phyloP scores from a whole-genome alignment of 345 rosid genomes.

The Jatropha curcas region DNA sequence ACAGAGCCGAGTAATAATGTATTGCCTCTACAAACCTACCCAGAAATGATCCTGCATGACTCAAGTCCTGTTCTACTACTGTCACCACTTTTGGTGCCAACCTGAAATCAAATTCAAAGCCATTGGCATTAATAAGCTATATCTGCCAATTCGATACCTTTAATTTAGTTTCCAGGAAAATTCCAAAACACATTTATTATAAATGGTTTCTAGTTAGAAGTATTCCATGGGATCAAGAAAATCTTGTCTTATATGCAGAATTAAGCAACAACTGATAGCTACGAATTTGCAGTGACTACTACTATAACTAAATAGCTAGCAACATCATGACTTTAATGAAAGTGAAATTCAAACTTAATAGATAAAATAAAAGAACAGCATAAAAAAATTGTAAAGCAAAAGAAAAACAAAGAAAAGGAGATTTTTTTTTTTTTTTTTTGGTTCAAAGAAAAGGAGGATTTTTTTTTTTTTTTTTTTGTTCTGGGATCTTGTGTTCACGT shows the following conservation, averaged over 20 bases:
- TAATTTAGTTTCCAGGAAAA: too few relatives aligned
- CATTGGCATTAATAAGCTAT: background rate
- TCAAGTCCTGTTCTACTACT: constrained; percentile 93
- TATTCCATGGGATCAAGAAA: too few relatives aligned
- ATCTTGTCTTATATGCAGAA: background rate
- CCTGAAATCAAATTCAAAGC: constrained; percentile 34
- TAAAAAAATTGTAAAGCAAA: too few relatives aligned
- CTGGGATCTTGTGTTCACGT: too few relatives aligned
- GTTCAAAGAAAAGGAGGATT: too few relatives aligned
- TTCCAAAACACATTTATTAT: too few relatives aligned
- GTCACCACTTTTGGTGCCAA: constrained; percentile 96
- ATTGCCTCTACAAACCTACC: constrained; percentile 97
- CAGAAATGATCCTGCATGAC: constrained; percentile 86
- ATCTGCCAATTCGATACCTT: too few relatives aligned
- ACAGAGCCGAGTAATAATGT: constrained; percentile 94
- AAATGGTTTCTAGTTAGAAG: too few relatives aligned
- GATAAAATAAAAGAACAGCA: background rate
- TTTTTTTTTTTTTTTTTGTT: too few relatives aligned
- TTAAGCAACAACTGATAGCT: background rate
- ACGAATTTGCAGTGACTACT: too few relatives aligned
- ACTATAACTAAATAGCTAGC: background rate
- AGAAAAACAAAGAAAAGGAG: background rate
- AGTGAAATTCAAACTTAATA: background rate
- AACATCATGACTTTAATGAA: background rate
- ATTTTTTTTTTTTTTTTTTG: too few relatives aligned